Conservation (phyloP, 2,329 filamentous ascomycete species). For the Ophiostoma quercus region DNA sequence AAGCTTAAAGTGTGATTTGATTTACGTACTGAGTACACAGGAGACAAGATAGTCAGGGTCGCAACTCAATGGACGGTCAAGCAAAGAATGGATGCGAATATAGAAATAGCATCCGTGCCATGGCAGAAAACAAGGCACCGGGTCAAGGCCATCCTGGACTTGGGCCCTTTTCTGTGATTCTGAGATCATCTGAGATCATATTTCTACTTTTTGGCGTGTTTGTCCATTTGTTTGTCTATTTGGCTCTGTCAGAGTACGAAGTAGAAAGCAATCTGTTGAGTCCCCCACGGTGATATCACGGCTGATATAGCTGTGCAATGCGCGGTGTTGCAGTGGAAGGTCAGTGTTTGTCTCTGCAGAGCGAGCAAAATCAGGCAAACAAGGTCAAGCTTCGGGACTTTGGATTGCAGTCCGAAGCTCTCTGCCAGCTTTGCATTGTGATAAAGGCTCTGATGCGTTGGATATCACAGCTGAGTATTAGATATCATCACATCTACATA, state of each 20-base stretch:
- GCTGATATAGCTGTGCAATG: constrained; percentile 1
- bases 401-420: too few species aligned
- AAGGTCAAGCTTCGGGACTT: background rate
- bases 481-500: background rate
- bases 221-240: background rate
- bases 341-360: background rate
- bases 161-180: background rate
- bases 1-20: constrained; percentile 2
- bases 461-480: background rate
- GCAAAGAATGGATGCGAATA: background rate
- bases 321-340: background rate
- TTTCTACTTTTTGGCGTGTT: background rate
- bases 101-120: constrained; percentile 3
- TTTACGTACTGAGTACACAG: background rate
- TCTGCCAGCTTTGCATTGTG: background rate
- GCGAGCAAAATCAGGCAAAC: background rate
- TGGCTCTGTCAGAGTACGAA: too few species aligned
- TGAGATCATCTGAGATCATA: background rate
- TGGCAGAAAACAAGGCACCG: constrained; percentile 6
- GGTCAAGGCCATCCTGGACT: background rate
- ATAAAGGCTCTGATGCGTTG: background rate
- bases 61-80: background rate
- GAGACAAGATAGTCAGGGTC: constrained; percentile 7
- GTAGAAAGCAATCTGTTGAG: background rate
- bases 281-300: constrained; percentile 9